Conservation (phyloP, 1,139 yeast genomes). For the Nakaseomyces bracarensis region DNA sequence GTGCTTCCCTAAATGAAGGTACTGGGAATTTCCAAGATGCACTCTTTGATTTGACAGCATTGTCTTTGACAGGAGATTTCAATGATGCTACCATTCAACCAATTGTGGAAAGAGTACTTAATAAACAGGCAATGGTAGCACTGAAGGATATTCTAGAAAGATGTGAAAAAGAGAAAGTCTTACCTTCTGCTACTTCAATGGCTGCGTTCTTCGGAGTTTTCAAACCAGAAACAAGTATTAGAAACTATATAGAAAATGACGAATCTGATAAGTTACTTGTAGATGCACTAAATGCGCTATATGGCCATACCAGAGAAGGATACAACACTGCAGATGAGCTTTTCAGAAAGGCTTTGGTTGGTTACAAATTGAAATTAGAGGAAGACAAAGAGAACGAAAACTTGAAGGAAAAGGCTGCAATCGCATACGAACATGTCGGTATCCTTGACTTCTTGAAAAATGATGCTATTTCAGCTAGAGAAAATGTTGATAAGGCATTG, state of each 20-base stretch:
- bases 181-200: slow-evolving; percentile 82
- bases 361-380: slow-evolving; percentile 36
- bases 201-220: slow-evolving; percentile 74
- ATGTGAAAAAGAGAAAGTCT: slow-evolving; percentile 33
- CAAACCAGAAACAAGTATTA: slow-evolving; percentile 30
- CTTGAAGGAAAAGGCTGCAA: slow-evolving; percentile 42
- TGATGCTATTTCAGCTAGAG: slow-evolving; percentile 54
- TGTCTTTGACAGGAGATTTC: slow-evolving; percentile 70
- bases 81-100: slow-evolving; percentile 70
- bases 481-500: slow-evolving; percentile 56
- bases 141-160: slow-evolving; percentile 47
- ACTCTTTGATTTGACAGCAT: slow-evolving; percentile 83
- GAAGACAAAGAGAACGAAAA: slow-evolving; percentile 33
- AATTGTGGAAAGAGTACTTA: slow-evolving; percentile 80
- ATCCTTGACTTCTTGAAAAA: slow-evolving; percentile 77
- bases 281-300: slow-evolving; percentile 59
- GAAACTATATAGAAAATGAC: slow-evolving; percentile 40
- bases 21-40: slow-evolving; percentile 75
- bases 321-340: slow-evolving; percentile 67
- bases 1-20: slow-evolving; percentile 82
- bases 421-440: slow-evolving; percentile 79
- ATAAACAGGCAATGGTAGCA: slow-evolving; percentile 60
- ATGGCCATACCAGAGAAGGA: slow-evolving; percentile 57
- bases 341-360: slow-evolving; percentile 58
- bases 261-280: slow-evolving; percentile 55